Evolutionary conservation across 75 land plant species (phyloP).

Genomic region (Sequoia sempervirens): DNA sequence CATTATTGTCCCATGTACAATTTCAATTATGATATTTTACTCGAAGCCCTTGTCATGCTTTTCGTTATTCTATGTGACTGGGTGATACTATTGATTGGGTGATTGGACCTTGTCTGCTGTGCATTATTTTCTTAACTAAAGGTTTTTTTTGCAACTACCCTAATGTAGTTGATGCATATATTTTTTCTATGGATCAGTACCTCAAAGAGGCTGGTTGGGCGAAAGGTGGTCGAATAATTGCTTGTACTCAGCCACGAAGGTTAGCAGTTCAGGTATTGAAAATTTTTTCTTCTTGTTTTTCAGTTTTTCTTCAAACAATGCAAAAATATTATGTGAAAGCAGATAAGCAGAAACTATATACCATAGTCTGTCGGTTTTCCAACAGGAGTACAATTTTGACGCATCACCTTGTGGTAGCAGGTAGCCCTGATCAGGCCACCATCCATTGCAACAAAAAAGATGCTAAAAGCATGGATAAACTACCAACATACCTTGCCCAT

Average conservation of each 20-base stretch:
- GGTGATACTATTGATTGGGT: neutral
- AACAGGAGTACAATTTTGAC: no score
- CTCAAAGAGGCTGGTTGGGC: constrained; percentile 95
- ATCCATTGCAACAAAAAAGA: neutral
- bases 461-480: neutral
- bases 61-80: neutral
- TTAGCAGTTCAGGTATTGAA: constrained; percentile 80
- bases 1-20: neutral
- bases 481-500: neutral
- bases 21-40: neutral
- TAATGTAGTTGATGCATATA: neutral
- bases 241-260: constrained; percentile 94
- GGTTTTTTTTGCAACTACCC: neutral
- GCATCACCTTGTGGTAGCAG: neutral
- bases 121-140: constrained; percentile 6
- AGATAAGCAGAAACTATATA: neutral
- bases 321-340: no score
- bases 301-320: neutral
- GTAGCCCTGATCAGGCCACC: neutral
- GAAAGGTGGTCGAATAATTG: constrained; percentile 81
- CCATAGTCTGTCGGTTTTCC: neutral
- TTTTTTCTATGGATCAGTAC: constrained; percentile 33
- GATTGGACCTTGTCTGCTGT: neutral
- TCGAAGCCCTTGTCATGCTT: neutral
- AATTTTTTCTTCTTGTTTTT: neutral